Percentiles rank a stretch among this genome's conserved stretches.
Evolutionary conservation across 768 basidiomycete species (phyloP).

Genomic region (Termitomyces heimii): DNA sequence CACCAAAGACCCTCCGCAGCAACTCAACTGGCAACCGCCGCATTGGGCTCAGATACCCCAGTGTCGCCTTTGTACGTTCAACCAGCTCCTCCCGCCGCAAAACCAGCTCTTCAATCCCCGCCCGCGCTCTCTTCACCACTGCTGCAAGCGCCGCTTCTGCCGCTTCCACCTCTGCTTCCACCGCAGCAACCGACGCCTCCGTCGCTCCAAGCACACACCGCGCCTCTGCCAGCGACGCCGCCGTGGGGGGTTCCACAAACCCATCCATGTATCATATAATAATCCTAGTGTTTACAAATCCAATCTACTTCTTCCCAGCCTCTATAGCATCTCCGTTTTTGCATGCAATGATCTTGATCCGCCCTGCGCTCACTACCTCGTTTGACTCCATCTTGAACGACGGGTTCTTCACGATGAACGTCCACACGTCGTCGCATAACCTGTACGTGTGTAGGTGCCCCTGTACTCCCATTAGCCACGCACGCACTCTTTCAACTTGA

Average conservation of each 20-base stretch:
- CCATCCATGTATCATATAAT: conserved; percentile 19
- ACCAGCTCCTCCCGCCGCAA: conserved; percentile 43
- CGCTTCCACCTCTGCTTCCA: conserved; percentile 41
- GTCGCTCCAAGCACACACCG: conserved; percentile 36
- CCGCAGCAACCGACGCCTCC: conserved; percentile 22
- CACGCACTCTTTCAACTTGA: too few relatives aligned
- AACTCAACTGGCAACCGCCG: conserved; percentile 66
- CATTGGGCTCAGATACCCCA: conserved; percentile 70
- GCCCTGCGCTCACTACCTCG: conserved; percentile 63
- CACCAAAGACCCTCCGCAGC: conserved; percentile 66
- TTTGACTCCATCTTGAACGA: conserved; percentile 94
- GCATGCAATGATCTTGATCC: conserved; percentile 98
- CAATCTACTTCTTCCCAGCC: conserved; percentile 65
- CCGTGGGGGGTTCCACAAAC: conserved; percentile 57
- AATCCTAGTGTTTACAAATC: too few relatives aligned
- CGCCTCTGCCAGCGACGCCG: conserved; percentile 45
- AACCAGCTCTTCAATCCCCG: conserved; percentile 49
- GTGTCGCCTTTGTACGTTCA: conserved; percentile 40
- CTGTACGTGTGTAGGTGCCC: conserved; percentile 91
- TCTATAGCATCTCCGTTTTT: conserved; percentile 91
- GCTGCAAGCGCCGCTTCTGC: conserved; percentile 54
- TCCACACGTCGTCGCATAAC: conserved; percentile 96
- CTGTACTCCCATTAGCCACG: conserved; percentile 37
- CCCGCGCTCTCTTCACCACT: conserved; percentile 49
- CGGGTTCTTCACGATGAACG: conserved; percentile 92